Evolutionary conservation across 345 rosid species (phyloP).

Genomic region (Luvunga scandens): DNA sequence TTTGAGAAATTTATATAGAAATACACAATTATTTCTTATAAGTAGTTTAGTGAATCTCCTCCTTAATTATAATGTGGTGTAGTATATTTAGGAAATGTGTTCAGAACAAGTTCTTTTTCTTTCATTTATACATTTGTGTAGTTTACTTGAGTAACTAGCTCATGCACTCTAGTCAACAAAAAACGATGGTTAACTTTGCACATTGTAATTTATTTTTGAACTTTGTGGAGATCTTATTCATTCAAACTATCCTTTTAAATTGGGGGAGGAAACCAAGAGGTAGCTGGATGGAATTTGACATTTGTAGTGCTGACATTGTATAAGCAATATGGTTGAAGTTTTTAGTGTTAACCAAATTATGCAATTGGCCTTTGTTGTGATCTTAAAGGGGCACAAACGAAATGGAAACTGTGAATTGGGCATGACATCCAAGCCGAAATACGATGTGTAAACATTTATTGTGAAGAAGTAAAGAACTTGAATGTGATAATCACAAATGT

Average conservation of each 20-base stretch:
- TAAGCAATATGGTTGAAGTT: neutral
- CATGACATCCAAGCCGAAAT: neutral
- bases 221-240: neutral
- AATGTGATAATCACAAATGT: too few species aligned
- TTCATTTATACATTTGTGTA: neutral
- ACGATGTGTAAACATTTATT: neutral
- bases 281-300: neutral
- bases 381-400: neutral
- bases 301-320: neutral
- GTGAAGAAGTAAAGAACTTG: neutral
- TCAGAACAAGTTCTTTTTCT: neutral
- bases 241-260: neutral
- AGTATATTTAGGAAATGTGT: neutral
- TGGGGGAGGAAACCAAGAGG: neutral
- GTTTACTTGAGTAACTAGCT: neutral
- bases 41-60: neutral
- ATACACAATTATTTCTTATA: neutral
- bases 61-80: neutral
- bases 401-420: neutral
- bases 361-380: neutral
- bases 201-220: neutral
- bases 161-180: neutral
- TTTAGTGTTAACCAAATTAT: neutral
- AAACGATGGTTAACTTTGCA: neutral
- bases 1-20: neutral